Evolutionary conservation across 2,329 filamentous ascomycete genomes (phyloP), one percentile per base, ranked within the genome.

Genomic region (Fusarium odoratissimum): DNA sequence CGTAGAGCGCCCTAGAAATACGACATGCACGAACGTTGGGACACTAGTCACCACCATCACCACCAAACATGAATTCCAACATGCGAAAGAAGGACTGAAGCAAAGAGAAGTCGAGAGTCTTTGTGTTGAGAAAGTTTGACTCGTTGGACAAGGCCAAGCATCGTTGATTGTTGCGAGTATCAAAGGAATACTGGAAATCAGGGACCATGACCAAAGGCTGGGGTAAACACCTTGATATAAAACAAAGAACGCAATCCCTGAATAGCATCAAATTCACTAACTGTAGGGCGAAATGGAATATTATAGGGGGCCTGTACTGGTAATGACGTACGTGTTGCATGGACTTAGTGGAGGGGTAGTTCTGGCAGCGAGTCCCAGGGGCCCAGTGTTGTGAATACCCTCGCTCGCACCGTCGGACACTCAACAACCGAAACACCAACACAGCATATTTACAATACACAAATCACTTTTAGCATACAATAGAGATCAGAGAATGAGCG

Each of bases 341-440:
- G 46, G 40, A 23, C 10, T 49, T 60, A 58, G 61, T 61, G 70
- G 70, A 51, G 46, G 56, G 33, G 23, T 35, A 63, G 54, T 45
- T 58, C 52, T 23, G 30, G 40, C 19, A 37, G 45, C 46, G 38
- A 56, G 40, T 67, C 52, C 25, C 30, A 61, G 60, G 66, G 70
- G 41, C 35, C 21, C 38, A 49, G 12, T 48, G 38, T 59, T 56
- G 58, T 41, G 70, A 73, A 67, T 67, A 46, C 46, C 61, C 61
- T 67, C 57, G 41, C 41, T 52, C 23, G 30, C 49, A 28, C n/a
- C 10, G 30, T 33, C 17, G 38, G 49, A 59, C 57, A 63, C 57
- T 38, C 25, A 10, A 8, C 12, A n/a, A 42, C 40, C 40, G 45
- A 30, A 28, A 28, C 16, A 45, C 6, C 58, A 70, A 6, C 28